Conservation (phyloP, 148 eudicot species). For the Pouteria glomerata region DNA sequence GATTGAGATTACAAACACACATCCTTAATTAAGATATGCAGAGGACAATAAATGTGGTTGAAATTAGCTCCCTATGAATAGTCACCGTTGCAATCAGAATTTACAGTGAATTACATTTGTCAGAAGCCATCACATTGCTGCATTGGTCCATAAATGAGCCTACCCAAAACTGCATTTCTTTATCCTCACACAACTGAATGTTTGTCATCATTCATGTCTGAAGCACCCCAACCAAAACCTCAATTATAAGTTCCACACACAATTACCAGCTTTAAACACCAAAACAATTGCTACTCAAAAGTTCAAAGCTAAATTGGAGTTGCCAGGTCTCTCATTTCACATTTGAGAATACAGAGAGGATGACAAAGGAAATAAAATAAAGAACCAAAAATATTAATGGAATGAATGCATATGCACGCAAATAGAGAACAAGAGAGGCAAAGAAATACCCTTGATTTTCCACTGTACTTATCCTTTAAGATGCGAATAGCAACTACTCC, state of each 20-base stretch:
- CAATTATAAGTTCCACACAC: background rate
- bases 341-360: background rate
- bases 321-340: background rate
- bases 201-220: background rate
- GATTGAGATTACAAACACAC: background rate
- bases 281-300: background rate
- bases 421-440: constrained; percentile 3
- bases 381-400: too few relatives aligned
- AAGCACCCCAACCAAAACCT: background rate
- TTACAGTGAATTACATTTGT: background rate
- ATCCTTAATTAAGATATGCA: background rate
- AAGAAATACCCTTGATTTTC: constrained; percentile 73
- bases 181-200: background rate
- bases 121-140: background rate
- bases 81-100: background rate
- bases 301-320: background rate
- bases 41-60: background rate
- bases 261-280: background rate
- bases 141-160: background rate
- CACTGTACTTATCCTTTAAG: constrained; percentile 66
- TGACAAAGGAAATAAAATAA: background rate
- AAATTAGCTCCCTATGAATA: background rate
- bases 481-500: constrained; percentile 78
- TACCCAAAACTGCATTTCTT: background rate
- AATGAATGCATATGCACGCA: background rate